Evolutionary conservation across 2,329 filamentous ascomycete species (phyloP).

Genomic region (Capronia epimyces): DNA sequence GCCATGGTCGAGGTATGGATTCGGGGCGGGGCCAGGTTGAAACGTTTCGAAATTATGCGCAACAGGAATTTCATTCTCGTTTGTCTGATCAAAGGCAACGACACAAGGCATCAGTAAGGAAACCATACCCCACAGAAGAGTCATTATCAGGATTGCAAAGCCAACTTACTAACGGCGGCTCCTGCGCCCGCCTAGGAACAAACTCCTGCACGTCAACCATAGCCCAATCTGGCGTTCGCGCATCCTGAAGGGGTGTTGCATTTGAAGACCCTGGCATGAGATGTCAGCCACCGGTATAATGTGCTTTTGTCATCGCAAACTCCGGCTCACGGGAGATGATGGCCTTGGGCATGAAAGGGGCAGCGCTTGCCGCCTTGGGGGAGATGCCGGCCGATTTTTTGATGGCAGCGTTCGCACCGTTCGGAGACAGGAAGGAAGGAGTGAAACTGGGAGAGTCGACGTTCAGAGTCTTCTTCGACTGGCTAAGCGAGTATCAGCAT

Average conservation of each 20-base stretch:
- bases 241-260: slow-evolving; percentile 40
- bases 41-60: slow-evolving; percentile 23
- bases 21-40: slow-evolving; percentile 44
- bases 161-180: slow-evolving; percentile 44
- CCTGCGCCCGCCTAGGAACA: slow-evolving; percentile 52
- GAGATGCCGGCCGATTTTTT: slow-evolving; percentile 53
- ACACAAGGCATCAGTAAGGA: too few species aligned
- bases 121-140: neutral
- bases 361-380: slow-evolving; percentile 82
- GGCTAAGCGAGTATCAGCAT: slow-evolving; percentile 10
- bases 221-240: slow-evolving; percentile 41
- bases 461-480: slow-evolving; percentile 56
- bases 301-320: slow-evolving; percentile 5
- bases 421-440: slow-evolving; percentile 53
- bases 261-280: slow-evolving; percentile 36
- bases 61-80: slow-evolving; percentile 21
- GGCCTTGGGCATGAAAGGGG: slow-evolving; percentile 49
- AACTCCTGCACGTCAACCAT: slow-evolving; percentile 45
- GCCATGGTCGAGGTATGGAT: slow-evolving; percentile 69
- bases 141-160: neutral
- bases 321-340: slow-evolving; percentile 36
- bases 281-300: slow-evolving; percentile 10
- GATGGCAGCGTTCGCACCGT: slow-evolving; percentile 33
- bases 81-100: slow-evolving; percentile 9
- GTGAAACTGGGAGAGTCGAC: slow-evolving; percentile 96